A percentile compares a stretch with the other conserved stretches of the same genome.
phyloP scores from a whole-genome alignment of 805 yeast species.

The Myxozyma vanderwaltii region DNA sequence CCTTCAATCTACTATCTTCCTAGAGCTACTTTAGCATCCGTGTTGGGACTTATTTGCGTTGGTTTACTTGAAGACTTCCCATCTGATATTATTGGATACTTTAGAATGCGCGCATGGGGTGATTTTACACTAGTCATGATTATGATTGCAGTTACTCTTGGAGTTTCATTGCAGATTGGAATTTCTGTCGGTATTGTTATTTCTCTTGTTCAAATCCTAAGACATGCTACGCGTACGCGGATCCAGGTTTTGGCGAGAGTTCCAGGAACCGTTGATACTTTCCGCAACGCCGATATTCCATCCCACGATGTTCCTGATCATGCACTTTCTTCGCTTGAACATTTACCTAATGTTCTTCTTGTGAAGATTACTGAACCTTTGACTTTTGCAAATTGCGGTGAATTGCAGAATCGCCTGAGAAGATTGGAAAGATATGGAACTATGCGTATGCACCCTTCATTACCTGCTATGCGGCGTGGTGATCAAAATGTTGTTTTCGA shows the following conservation, averaged over 20 bases:
- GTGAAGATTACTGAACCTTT: conserved; percentile 86
- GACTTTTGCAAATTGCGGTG: conserved; percentile 83
- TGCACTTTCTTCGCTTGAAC: conserved; percentile 52
- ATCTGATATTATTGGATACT: conserved; percentile 70
- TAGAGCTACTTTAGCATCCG: conserved; percentile 72
- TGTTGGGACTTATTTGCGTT: conserved; percentile 76
- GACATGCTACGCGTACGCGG: conserved; percentile 77
- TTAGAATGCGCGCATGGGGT: conserved; percentile 69
- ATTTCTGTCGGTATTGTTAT: conserved; percentile 83
- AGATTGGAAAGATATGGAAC: conserved; percentile 80
- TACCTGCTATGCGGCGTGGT: conserved; percentile 54
- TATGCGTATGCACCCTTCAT: conserved; percentile 72
- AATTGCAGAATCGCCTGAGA: conserved; percentile 63
- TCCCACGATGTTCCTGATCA: conserved; percentile 25
- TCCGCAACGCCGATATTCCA: conserved; percentile 64
- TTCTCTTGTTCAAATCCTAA: conserved; percentile 75
- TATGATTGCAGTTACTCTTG: conserved; percentile 65
- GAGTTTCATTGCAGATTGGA: conserved; percentile 84
- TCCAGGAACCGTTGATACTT: conserved; percentile 54
- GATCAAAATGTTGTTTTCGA: conserved; percentile 68
- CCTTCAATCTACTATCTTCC: conserved; percentile 74
- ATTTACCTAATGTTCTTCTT: conserved; percentile 70
- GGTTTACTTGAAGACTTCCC: conserved; percentile 84
- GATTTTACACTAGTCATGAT: conserved; percentile 70
- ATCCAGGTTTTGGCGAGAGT: conserved; percentile 79